These are phyloP conservation scores for Nakazawaea laoshanensis DNA, from an alignment of 805 yeast genomes.

Conservation along the genomic window DNA sequence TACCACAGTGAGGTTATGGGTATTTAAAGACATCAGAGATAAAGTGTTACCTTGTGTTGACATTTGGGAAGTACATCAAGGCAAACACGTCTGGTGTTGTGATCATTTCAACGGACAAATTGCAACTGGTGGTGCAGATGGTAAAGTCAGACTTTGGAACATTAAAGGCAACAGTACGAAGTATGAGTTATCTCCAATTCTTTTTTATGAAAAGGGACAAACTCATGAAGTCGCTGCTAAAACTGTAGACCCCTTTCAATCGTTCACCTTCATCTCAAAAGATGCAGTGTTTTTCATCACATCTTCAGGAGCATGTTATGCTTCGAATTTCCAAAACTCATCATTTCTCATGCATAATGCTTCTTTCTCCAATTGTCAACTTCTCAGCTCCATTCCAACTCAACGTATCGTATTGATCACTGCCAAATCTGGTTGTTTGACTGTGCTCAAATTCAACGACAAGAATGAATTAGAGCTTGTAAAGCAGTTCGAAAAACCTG, in stretches of 20 bases:
- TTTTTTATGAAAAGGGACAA: no score
- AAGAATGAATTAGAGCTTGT: constrained; percentile 22
- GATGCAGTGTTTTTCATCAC: constrained; percentile 44
- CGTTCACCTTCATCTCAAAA: constrained; percentile 41
- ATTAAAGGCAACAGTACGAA: no score
- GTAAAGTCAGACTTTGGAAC: constrained; percentile 53
- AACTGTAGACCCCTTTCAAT: constrained; percentile 53
- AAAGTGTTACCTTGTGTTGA: constrained; percentile 30
- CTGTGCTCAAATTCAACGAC: constrained; percentile 31
- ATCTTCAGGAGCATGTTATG: constrained; percentile 46
- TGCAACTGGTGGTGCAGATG: constrained; percentile 93
- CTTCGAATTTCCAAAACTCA: constrained; percentile 21
- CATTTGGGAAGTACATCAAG: constrained; percentile 64
- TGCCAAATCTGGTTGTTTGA: constrained; percentile 31
- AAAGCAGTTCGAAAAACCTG: constrained; percentile 16
- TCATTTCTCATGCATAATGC: constrained; percentile 17
- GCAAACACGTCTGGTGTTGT: constrained; percentile 84
- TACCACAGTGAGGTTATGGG: constrained; percentile 78
- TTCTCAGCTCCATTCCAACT: constrained; percentile 17
- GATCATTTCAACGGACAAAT: constrained; percentile 37
- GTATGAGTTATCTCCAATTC: constrained; percentile 20
- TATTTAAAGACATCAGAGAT: constrained; percentile 21
- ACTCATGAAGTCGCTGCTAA: constrained; percentile 22
- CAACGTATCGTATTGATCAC: constrained; percentile 18
- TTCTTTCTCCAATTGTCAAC: constrained; percentile 18